Evolutionary conservation across 192 early-diverging fungal species (phyloP), one percentile per base, ranked within the genome.

Genomic region (Glomus cerebriforme): DNA sequence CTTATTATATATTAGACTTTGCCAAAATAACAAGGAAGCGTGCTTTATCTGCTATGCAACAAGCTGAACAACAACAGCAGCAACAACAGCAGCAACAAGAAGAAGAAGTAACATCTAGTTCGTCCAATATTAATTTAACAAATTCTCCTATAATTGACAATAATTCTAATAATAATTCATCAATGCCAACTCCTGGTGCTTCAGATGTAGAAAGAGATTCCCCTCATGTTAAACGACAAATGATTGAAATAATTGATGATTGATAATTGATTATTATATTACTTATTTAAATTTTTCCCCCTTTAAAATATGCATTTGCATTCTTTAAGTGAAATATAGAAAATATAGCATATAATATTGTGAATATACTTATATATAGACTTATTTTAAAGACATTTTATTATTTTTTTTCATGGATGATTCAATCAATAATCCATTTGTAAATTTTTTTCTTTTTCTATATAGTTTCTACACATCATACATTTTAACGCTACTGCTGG

Each of bases 11-110:
- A 0, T 3, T 59, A 75, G 73, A 75, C 19, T 75, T 75, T 75
- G 73, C 73, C n/a, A 75, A 75, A 62, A 60, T 75, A 7, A 62
- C 73, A 39, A 59, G 73, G 24, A 75, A 75, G 3, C 73, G 59
- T 8, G 43, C 73, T 24, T 32, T 62, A 35, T 59, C 73, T 17
- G 43, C 69, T 24, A 68, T 47, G 69, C 69, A 71, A 47, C 69
- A 71, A 26, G 19, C 49, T 22, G 49, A 22, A 17, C 73, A 59
- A 75, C 22, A 60, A 27, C 73, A 75, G 24, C 58, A 62, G 7
- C 34, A 70, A 26, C 68, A 70, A 26, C 15, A 59, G 17, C 68
- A 70, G 37, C 68, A 43, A 19, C 71, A 31, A 2, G n/a, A 31
- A 27, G 47, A n/a, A 58, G 26, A 59, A 29, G 24, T 29, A 54